Evolutionary conservation across 2,329 filamentous ascomycete species (phyloP).

Genomic region (Rutstroemia sydowiana): DNA sequence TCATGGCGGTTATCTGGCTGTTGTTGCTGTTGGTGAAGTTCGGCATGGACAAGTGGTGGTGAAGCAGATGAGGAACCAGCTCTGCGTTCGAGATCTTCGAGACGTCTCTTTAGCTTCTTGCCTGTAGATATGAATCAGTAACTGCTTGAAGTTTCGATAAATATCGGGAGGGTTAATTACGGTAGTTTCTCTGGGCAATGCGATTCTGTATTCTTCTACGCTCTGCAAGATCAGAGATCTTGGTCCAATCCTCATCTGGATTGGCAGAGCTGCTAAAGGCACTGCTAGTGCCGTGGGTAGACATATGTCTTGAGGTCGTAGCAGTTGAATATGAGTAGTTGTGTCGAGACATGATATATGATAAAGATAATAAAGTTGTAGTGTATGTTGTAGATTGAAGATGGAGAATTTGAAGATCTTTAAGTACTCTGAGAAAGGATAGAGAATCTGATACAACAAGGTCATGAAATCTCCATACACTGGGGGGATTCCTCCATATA

Average conservation of each 20-base stretch:
- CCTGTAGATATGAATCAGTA: conserved; percentile 41
- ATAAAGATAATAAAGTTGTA: conserved; percentile 3
- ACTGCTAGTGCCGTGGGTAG: conserved; percentile 75
- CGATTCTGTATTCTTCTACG: conserved; percentile 92
- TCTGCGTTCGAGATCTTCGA: conserved; percentile 77
- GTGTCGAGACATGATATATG: conserved; percentile 26
- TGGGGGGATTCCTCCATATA: conserved; percentile 24
- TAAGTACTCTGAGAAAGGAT: conserved; percentile 10
- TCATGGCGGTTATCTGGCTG: conserved; percentile 20
- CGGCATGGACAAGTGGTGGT: conserved; percentile 44
- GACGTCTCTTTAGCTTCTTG: conserved; percentile 87
- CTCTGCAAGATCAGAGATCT: conserved; percentile 95
- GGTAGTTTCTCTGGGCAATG: conserved; percentile 96
- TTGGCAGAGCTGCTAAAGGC: conserved; percentile 92
- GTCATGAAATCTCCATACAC: conserved; percentile 14
- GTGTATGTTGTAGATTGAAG: conserved; percentile 9
- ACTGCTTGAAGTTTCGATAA: neutral
- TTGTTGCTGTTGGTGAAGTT: conserved; percentile 34
- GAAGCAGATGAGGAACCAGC: conserved; percentile 57
- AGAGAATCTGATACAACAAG: conserved; percentile 15
- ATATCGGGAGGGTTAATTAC: conserved; percentile 44
- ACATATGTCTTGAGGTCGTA: conserved; percentile 50
- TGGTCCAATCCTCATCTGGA: conserved; percentile 97
- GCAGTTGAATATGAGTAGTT: conserved; percentile 28
- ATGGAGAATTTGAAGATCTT: conserved; percentile 4